These are phyloP conservation scores for Acanthamoeba castellanii DNA, from an alignment of 208 protist species.

Conservation along the genomic window DNA sequence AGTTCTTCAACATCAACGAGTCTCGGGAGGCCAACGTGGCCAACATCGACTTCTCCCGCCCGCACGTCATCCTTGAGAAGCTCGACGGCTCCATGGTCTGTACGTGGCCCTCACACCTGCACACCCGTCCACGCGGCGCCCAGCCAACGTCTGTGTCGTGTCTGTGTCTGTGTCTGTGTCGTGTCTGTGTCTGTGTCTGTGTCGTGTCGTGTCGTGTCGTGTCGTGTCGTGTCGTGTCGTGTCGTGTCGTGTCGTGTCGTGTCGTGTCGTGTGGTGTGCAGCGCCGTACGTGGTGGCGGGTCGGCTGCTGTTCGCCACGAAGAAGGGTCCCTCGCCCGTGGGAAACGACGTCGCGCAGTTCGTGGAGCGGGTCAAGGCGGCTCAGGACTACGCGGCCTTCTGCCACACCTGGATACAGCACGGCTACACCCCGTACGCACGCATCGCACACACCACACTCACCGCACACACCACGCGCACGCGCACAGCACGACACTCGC, in stretches of 20 bases:
- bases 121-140: too few species aligned
- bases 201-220: too few species aligned
- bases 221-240: too few species aligned
- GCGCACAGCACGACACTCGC: too few species aligned
- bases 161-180: too few species aligned
- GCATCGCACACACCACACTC: neutral
- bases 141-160: too few species aligned
- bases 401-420: neutral
- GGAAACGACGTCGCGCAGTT: neutral
- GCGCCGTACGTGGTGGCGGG: neutral
- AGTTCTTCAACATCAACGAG: constrained; percentile 66
- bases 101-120: neutral
- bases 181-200: too few species aligned
- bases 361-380: constrained; percentile 3
- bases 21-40: neutral
- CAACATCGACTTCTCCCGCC: constrained; percentile 29
- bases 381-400: neutral
- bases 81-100: constrained; percentile 54
- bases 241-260: too few species aligned
- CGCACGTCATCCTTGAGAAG: constrained; percentile 41
- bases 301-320: constrained; percentile 28
- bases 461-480: too few species aligned
- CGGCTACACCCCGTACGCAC: constrained; percentile 24
- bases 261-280: neutral
- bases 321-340: constrained; percentile 47